Evolutionary conservation across 1,284 basidiomycete species (phyloP).

Genomic region (Boletellus sp.): DNA sequence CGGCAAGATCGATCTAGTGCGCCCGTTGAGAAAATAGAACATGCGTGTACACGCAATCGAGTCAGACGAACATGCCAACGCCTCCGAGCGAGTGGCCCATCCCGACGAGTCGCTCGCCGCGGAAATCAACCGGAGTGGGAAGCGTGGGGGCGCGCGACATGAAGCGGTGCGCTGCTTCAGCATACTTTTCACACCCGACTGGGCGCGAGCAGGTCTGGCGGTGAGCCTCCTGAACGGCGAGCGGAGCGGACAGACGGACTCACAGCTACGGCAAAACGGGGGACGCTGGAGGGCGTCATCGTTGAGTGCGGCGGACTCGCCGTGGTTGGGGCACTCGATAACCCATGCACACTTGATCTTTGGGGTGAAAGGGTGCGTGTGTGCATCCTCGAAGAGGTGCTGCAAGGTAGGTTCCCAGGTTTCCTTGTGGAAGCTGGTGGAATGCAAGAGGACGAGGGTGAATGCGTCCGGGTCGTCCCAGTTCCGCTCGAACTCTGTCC

Average conservation of each 20-base stretch:
- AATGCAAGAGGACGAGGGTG: slow-evolving; percentile 56
- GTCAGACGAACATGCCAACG: slow-evolving; percentile 48
- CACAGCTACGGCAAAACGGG: slow-evolving; percentile 45
- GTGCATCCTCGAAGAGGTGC: slow-evolving; percentile 16
- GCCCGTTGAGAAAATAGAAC: slow-evolving; percentile 15
- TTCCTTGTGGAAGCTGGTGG: slow-evolving; percentile 66
- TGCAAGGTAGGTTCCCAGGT: slow-evolving; percentile 57
- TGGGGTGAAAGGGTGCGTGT: slow-evolving; percentile 8
- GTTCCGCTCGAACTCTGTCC: slow-evolving; percentile 36
- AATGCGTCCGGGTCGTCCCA: slow-evolving; percentile 37
- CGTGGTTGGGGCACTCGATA: slow-evolving; percentile 54
- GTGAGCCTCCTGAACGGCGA: not conserved
- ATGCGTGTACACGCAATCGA: not conserved
- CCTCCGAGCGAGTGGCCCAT: slow-evolving; percentile 64
- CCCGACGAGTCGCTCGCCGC: slow-evolving; percentile 46
- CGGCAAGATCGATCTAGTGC: slow-evolving; percentile 47
- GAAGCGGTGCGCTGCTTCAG: slow-evolving; percentile 51
- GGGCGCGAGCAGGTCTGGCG: not conserved
- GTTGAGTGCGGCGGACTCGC: slow-evolving; percentile 43
- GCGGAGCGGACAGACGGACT: slow-evolving; percentile 15
- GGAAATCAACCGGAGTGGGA: slow-evolving; percentile 40
- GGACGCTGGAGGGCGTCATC: slow-evolving; percentile 36
- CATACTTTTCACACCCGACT: slow-evolving; percentile 63
- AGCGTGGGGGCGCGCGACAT: slow-evolving; percentile 34
- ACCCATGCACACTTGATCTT: slow-evolving; percentile 50